A percentile compares a stretch with the other conserved stretches of the same genome.
phyloP scores from a whole-genome alignment of 352 stramenopile species.

The Pythium myriotylum region DNA sequence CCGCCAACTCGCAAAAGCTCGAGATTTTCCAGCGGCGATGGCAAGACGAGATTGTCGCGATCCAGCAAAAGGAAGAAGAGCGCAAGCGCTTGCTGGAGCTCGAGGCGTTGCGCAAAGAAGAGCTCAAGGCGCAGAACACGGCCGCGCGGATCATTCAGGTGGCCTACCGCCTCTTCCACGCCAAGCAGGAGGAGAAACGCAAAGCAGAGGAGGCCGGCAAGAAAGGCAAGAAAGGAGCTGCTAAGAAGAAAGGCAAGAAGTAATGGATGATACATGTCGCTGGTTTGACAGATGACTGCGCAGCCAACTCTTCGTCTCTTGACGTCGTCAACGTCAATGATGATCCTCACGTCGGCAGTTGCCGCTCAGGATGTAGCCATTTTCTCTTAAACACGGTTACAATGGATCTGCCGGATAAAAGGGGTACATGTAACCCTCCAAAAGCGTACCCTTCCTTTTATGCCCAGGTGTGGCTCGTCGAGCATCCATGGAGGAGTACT shows the following conservation, averaged over 20 bases:
- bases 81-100: conserved; percentile 68
- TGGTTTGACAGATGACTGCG: too few relatives aligned
- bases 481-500: conserved; percentile 74
- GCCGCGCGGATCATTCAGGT: conserved; percentile 72
- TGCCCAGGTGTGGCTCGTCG: too few relatives aligned
- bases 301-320: too few relatives aligned
- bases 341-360: too few relatives aligned
- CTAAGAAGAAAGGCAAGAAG: conserved; percentile 34
- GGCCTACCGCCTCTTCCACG: conserved; percentile 48
- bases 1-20: conserved; percentile 58
- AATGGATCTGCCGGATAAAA: too few relatives aligned
- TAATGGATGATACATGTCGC: background rate
- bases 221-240: conserved; percentile 66
- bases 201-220: conserved; percentile 61
- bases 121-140: conserved; percentile 70
- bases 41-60: conserved; percentile 70
- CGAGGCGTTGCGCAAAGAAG: conserved; percentile 62
- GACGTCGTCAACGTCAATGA: background rate
- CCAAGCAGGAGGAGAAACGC: conserved; percentile 59
- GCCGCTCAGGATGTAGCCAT: too few relatives aligned
- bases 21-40: conserved; percentile 70
- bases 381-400: conserved; percentile 3
- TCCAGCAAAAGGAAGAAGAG: conserved; percentile 76
- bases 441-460: background rate
- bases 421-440: background rate